phyloP scores from a whole-genome alignment of 495 filamentous ascomycete genomes.

The Penicillium lividum region DNA sequence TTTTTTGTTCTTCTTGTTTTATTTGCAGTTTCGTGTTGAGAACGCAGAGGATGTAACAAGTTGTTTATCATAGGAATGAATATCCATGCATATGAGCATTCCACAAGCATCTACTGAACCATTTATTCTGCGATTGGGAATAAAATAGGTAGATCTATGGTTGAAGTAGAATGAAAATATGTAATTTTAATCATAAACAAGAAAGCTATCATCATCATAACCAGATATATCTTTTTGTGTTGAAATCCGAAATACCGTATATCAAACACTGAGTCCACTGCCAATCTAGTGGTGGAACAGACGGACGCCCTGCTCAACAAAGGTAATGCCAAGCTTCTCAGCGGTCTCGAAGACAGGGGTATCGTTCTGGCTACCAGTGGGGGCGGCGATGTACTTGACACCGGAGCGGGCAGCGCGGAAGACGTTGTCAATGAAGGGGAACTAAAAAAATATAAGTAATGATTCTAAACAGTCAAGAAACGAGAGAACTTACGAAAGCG shows the following conservation, averaged over 20 bases:
- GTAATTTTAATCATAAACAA: constrained; percentile 31
- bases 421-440: constrained; percentile 98
- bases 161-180: constrained; percentile 14
- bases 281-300: constrained; percentile 80
- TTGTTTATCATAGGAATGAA: too few relatives aligned
- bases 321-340: constrained; percentile 86
- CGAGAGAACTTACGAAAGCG: constrained; percentile 75
- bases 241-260: constrained; percentile 7
- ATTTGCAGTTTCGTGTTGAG: too few relatives aligned
- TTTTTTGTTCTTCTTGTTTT: too few relatives aligned
- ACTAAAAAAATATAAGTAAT: constrained; percentile 50
- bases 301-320: constrained; percentile 84
- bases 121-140: too few relatives aligned
- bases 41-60: too few relatives aligned
- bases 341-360: constrained; percentile 84
- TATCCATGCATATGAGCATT: too few relatives aligned
- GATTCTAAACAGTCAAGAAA: not conserved
- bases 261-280: constrained; percentile 2
- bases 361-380: constrained; percentile 92
- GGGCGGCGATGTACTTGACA: constrained; percentile 93
- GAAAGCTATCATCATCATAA: constrained; percentile 34
- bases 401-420: constrained; percentile 86
- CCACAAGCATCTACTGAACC: too few relatives aligned
- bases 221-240: constrained; percentile 22
- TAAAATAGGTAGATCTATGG: not conserved